Evolutionary conservation across 208 protist genomes (phyloP), one percentile per base, ranked within the genome.

Genomic region (Crithidia mellificae): DNA sequence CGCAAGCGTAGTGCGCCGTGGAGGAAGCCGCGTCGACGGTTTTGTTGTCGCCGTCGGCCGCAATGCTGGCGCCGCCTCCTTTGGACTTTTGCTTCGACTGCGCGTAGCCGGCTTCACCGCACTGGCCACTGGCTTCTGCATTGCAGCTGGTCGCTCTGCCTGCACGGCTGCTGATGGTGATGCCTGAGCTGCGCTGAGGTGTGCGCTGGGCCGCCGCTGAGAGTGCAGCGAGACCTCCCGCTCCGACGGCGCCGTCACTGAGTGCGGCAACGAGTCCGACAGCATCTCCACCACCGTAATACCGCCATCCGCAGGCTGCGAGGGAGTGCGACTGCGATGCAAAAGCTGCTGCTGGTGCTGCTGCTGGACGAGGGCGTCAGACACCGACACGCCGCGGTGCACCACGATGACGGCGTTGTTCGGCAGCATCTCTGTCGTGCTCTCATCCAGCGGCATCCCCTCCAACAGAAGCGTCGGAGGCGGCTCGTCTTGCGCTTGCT

Each of bases 341-440:
- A 3, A 15, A 5, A 9, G 43, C 15, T 15, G 29, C 19, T 22
- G 55, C 22, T 30, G 29, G 20, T 20, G 43, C 8, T 15, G 29
- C n/a, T 22, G 55, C 22, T 51, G 56, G 27, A 38, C n/a, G n/a
- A 5, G 43, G 8, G 56, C 1, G 15, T 12, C 58, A 1, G 24
- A 25, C 29, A 46, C 32, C n/a, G 59, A 43, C 46, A 34, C 34
- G 3, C 46, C 59, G 41, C 49, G 55, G 24, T 64, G 62, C 53
- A 75, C 55, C 22, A 68, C 62, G 12, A 75, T 24, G 12, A 69
- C 61, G 15, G 70, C 70, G 30, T 61, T 61, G 43, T 69, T 69
- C 20, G 70, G 55, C 20, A 75, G 24, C 6, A 29, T 47, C 29
- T 39, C 56, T 17, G 61, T 62, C 22, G 39, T 39, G 41, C 70